Evolutionary conservation across 805 yeast species (phyloP).

Genomic region (Jamesozyma jinghongensis): DNA sequence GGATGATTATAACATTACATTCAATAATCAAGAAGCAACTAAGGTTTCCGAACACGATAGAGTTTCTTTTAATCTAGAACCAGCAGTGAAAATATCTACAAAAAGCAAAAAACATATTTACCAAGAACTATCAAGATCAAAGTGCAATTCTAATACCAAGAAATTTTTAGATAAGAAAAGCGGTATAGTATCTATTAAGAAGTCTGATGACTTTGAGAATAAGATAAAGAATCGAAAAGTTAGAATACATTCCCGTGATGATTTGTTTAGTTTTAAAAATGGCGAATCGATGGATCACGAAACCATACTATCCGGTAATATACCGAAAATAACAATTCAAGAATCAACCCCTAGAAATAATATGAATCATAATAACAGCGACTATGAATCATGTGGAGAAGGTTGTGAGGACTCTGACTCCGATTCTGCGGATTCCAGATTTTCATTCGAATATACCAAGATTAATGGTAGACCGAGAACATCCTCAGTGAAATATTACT

Average conservation of each 20-base stretch:
- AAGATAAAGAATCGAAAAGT: slow-evolving; percentile 23
- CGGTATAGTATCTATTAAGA: not conserved
- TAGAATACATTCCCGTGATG: slow-evolving; percentile 25
- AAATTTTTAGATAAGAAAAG: too few species aligned
- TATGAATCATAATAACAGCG: slow-evolving; percentile 1
- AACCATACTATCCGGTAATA: not conserved
- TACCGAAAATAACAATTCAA: slow-evolving; percentile 5
- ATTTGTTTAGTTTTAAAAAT: slow-evolving; percentile 8
- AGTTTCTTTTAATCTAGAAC: slow-evolving; percentile 9
- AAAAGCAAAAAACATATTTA: not conserved
- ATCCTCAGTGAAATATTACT: slow-evolving; percentile 44
- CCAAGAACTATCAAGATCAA: not conserved
- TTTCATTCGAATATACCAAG: slow-evolving; percentile 42
- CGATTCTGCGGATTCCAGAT: slow-evolving; percentile 25
- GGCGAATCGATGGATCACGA: not conserved
- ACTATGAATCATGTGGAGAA: slow-evolving; percentile 1
- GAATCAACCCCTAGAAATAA: slow-evolving; percentile 2
- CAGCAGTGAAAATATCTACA: slow-evolving; percentile 13
- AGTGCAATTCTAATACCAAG: too few species aligned
- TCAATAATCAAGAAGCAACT: too few species aligned
- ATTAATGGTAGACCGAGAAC: slow-evolving; percentile 46
- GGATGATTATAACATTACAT: too few species aligned
- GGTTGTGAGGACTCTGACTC: slow-evolving; percentile 7
- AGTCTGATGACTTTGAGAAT: slow-evolving; percentile 1
- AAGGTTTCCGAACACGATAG: too few species aligned